Conservation (phyloP, 1,284 basidiomycete species). For the Apiotrichum sp. region DNA sequence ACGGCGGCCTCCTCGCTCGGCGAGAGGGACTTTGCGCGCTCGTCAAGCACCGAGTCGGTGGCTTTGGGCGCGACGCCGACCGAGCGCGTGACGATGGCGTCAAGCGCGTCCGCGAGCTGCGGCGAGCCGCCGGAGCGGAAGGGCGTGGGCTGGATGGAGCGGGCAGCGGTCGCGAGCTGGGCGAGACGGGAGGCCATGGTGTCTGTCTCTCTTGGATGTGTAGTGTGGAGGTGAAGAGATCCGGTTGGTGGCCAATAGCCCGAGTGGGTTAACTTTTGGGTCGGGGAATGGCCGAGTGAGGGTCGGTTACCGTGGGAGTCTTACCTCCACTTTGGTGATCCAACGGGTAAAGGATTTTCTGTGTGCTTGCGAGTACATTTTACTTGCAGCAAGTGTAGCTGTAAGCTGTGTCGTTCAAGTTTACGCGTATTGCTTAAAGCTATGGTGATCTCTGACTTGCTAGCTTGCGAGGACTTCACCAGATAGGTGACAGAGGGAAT, state of each 20-base stretch:
- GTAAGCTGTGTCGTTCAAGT: background rate
- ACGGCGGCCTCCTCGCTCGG: slow-evolving; percentile 14
- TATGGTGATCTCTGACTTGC: too few relatives aligned
- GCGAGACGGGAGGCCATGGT: slow-evolving; percentile 1
- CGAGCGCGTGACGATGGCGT: slow-evolving; percentile 25
- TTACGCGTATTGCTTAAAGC: too few relatives aligned
- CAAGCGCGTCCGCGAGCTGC: slow-evolving; percentile 37
- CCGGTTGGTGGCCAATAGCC: too few relatives aligned
- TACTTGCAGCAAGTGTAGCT: too few relatives aligned
- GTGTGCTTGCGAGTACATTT: too few relatives aligned
- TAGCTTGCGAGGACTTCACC: too few relatives aligned
- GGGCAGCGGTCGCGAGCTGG: slow-evolving; percentile 24
- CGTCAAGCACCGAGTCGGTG: slow-evolving; percentile 5
- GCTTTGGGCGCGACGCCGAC: slow-evolving; percentile 19
- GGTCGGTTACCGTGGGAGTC: background rate
- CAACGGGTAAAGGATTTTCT: too few relatives aligned
- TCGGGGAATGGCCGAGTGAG: too few relatives aligned
- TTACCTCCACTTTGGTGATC: background rate
- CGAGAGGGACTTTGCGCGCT: background rate
- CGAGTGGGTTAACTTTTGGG: too few relatives aligned
- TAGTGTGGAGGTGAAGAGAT: background rate
- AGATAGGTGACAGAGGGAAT: too few relatives aligned
- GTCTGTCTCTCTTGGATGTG: background rate
- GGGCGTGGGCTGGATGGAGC: slow-evolving; percentile 34
- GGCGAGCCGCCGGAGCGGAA: slow-evolving; percentile 29